Conservation (phyloP, 2,329 filamentous ascomycete species). For the Coleophoma eucalyptorum region DNA sequence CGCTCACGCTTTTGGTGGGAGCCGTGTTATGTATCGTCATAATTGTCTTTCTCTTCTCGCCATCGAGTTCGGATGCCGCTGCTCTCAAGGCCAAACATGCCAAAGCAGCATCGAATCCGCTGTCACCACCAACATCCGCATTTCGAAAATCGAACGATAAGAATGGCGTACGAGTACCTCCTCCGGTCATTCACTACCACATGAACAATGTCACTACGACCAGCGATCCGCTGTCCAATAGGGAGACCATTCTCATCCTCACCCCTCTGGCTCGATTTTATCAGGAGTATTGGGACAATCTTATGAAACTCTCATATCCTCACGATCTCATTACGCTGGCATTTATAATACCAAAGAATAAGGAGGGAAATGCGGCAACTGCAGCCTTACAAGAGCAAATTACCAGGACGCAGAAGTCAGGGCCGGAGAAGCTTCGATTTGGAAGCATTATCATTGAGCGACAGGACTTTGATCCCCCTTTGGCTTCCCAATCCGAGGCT, state of each 20-base stretch:
- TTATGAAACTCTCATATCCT: conserved; percentile 79
- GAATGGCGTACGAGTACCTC: conserved; percentile 55
- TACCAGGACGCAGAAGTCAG: conserved; percentile 73
- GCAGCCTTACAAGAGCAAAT: conserved; percentile 80
- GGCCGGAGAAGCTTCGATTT: conserved; percentile 78
- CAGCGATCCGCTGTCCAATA: conserved; percentile 68
- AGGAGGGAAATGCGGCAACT: conserved; percentile 86
- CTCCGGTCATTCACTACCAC: conserved; percentile 88
- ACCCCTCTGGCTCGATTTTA: conserved; percentile 95
- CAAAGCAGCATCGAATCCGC: conserved; percentile 60
- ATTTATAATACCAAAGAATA: conserved; percentile 93
- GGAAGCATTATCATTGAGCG: conserved; percentile 90
- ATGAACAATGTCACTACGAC: conserved; percentile 93
- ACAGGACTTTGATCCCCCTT: conserved; percentile 86
- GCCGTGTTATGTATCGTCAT: conserved; percentile 69
- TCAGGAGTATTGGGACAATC: conserved; percentile 91
- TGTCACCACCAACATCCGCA: conserved; percentile 71
- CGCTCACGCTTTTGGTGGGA: conserved; percentile 71
- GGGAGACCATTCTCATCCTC: conserved; percentile 84
- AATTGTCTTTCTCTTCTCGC: conserved; percentile 58
- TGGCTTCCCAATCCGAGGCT: conserved; percentile 76
- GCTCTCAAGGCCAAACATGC: conserved; percentile 45
- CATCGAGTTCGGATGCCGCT: conserved; percentile 43
- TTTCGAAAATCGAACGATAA: conserved; percentile 64
- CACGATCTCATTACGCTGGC: conserved; percentile 93